Base-by-base conservation (phyloP, 148 eudicot species). In the Vaccinium vitisidaea region DNA sequence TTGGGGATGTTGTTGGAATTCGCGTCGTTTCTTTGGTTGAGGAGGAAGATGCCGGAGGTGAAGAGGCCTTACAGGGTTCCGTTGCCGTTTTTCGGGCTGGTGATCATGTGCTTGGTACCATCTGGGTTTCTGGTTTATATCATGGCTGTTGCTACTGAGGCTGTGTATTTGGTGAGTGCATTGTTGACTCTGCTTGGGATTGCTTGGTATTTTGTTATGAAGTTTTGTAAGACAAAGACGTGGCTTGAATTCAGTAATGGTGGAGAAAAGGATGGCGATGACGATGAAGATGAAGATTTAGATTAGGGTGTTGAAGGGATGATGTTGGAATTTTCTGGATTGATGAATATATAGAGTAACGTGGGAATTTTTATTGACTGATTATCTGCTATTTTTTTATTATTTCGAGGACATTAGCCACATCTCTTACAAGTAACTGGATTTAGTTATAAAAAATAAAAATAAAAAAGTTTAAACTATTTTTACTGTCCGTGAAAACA, bases 101-200 rank as follows among this genome's bases (percentile, higher is more conserved):
- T 89, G 77, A 39, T 90, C 18, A 90, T 90, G 92, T 92, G 92
- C 78, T 25, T 87, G 84, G 79, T 90, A n/a, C 94, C 92, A 46
- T 89, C 90, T 32, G 89, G 80, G 74, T 90, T 92, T 86, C 63
- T 90, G 80, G 86, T 90, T 25, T 89, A 86, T 75, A 82, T 90
- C 0, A 90, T 92, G 91, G 39, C 73, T n/a, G 67, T 88, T 78
- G 92, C 90, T 49, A 80, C 87, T n/a, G 19, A 32, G 78, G 83
- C 86, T 65, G 90, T 90, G 39, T 87, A 53, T 49, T 8, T 86
- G 10, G 83, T 90, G 39, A 90, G 92, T 84, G 87, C 81, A 5
- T 61, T 83, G 73, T 77, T 92, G 74, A 89, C 91, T 75, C 25
- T 89, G 19, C 58, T 76, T 86, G 92, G 90, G 23, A 71, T 90